Percentiles rank a stretch among this genome's conserved stretches.
These are phyloP conservation scores for Nicotiana rustica DNA, from an alignment of 305 asterid species.

Conservation along the genomic window DNA sequence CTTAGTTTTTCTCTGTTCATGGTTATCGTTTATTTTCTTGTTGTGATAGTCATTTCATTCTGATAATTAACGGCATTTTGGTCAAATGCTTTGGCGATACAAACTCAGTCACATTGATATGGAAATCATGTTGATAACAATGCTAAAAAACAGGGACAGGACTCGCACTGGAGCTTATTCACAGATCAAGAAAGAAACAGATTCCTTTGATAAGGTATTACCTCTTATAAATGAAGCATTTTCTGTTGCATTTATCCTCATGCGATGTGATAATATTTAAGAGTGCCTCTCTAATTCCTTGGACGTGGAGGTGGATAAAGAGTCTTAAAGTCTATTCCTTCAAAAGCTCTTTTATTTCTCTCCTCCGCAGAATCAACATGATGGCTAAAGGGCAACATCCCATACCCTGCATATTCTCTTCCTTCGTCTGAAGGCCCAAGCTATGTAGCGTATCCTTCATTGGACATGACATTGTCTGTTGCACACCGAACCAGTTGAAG, in stretches of 20 bases:
- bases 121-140: constrained; percentile 34
- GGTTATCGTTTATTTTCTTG: constrained; percentile 16
- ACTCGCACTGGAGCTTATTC: constrained; percentile 44
- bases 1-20: constrained; percentile 17
- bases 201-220: constrained; percentile 90
- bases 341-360: constrained; percentile 27
- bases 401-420: constrained; percentile 4
- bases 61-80: constrained; percentile 19
- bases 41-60: not conserved
- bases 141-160: constrained; percentile 57
- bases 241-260: constrained; percentile 27
- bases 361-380: not conserved
- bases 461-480: constrained; percentile 1
- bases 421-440: not conserved
- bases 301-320: not conserved
- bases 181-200: constrained; percentile 62
- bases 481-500: not conserved
- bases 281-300: not conserved
- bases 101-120: constrained; percentile 33
- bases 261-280: constrained; percentile 3
- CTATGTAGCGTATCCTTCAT: not conserved
- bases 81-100: constrained; percentile 27
- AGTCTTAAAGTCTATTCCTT: not conserved
- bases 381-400: constrained; percentile 7
- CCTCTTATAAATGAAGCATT: constrained; percentile 26